Evolutionary conservation across 805 yeast species (phyloP).

Genomic region (Kodamaea neixiangensis): DNA sequence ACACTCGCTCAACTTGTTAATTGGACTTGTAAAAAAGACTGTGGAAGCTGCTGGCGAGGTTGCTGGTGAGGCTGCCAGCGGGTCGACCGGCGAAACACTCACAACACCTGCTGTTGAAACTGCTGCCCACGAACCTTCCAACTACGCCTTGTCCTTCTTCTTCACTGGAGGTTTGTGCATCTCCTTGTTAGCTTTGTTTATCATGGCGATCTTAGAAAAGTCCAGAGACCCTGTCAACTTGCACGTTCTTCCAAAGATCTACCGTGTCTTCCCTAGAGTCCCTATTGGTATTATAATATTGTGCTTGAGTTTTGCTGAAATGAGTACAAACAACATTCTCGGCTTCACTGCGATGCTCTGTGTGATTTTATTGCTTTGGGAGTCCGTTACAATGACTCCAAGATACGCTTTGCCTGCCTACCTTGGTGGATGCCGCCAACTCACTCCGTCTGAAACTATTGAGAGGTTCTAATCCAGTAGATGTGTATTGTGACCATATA

Average conservation of each 20-base stretch:
- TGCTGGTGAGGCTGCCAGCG: background rate
- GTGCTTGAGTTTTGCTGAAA: slow-evolving; percentile 46
- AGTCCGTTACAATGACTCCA: slow-evolving; percentile 34
- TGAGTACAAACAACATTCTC: slow-evolving; percentile 29
- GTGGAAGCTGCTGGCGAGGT: slow-evolving; percentile 4
- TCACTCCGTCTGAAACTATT: background rate
- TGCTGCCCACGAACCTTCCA: slow-evolving; percentile 26
- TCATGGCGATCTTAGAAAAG: slow-evolving; percentile 47
- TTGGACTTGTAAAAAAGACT: slow-evolving; percentile 10
- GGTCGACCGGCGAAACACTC: too few species aligned
- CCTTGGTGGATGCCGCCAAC: background rate
- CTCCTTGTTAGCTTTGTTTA: slow-evolving; percentile 38
- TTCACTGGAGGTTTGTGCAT: slow-evolving; percentile 57
- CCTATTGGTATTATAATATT: slow-evolving; percentile 42
- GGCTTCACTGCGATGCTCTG: slow-evolving; percentile 44
- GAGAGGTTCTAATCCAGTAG: slow-evolving; percentile 2
- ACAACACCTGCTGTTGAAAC: too few species aligned
- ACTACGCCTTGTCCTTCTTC: slow-evolving; percentile 47
- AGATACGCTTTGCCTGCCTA: slow-evolving; percentile 3
- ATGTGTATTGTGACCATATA: background rate
- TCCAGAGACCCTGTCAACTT: slow-evolving; percentile 40
- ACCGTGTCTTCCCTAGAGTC: slow-evolving; percentile 42
- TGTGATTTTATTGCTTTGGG: slow-evolving; percentile 36
- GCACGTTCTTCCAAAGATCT: slow-evolving; percentile 33
- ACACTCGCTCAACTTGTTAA: background rate